Conservation (phyloP, 31 red algal species). For the Odonthalia washingtoniensis region DNA sequence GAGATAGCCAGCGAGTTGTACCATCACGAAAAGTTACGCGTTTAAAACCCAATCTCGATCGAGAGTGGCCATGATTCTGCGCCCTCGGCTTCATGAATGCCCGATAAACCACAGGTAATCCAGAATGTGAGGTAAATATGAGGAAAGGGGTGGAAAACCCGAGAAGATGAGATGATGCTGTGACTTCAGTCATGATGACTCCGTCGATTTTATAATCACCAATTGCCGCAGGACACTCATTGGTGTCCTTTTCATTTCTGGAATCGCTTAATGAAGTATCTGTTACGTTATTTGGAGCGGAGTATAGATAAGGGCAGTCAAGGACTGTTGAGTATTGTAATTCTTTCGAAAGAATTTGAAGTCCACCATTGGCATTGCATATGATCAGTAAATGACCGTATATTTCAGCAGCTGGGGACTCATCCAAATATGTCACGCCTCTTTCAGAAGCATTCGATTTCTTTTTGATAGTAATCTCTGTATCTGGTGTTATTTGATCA, state of each 20-base stretch:
- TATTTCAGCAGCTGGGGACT: background rate
- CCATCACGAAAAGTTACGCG: slow-evolving; percentile 61
- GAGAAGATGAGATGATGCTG: slow-evolving; percentile 57
- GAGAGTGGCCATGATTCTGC: background rate
- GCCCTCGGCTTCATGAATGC: slow-evolving; percentile 55
- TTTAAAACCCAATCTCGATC: slow-evolving; percentile 61
- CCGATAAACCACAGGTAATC: slow-evolving; percentile 76
- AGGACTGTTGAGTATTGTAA: slow-evolving; percentile 50
- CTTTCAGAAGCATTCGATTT: slow-evolving; percentile 28
- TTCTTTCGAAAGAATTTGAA: slow-evolving; percentile 47
- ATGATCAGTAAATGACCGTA: slow-evolving; percentile 55
- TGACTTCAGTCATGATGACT: slow-evolving; percentile 59
- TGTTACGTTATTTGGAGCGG: slow-evolving; percentile 47
- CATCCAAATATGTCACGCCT: slow-evolving; percentile 53
- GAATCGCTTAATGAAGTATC: slow-evolving; percentile 17
- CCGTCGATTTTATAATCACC: slow-evolving; percentile 39
- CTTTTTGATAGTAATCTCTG: background rate
- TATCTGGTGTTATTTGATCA: background rate
- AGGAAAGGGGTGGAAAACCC: slow-evolving; percentile 70
- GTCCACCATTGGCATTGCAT: slow-evolving; percentile 12
- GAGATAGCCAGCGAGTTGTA: slow-evolving; percentile 50
- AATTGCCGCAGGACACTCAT: slow-evolving; percentile 20
- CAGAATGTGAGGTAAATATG: slow-evolving; percentile 58
- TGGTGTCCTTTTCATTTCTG: background rate
- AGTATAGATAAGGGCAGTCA: slow-evolving; percentile 55